Conservation (phyloP, 345 rosid genomes). For the Acer campestre region DNA sequence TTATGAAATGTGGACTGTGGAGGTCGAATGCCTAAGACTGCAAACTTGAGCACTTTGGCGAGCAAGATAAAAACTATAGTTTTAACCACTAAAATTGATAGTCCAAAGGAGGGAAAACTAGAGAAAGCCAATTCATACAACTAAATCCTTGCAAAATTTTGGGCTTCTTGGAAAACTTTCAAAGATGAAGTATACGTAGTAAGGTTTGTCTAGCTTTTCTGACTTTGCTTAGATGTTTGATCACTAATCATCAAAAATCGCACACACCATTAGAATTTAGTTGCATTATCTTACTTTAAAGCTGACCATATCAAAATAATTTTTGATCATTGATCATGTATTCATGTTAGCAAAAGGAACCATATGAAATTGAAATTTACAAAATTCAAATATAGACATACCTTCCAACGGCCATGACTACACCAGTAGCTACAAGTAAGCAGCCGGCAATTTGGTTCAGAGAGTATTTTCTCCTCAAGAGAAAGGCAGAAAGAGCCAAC, state of each 20-base stretch:
- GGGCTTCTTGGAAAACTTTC: neutral
- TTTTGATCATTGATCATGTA: neutral
- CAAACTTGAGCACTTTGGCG: neutral
- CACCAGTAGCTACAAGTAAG: conserved; percentile 79
- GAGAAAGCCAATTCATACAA: neutral
- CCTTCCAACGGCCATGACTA: conserved; percentile 81
- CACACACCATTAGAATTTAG: neutral
- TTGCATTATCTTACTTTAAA: neutral
- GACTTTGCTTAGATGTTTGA: neutral
- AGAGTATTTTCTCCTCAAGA: conserved; percentile 64
- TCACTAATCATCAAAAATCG: neutral
- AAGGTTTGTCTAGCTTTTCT: neutral
- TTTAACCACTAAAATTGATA: neutral
- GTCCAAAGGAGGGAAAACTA: neutral
- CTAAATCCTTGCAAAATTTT: neutral
- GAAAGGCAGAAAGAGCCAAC: conserved; percentile 60
- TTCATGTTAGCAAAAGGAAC: neutral
- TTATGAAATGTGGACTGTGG: too few species aligned
- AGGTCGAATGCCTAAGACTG: neutral
- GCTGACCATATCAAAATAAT: neutral
- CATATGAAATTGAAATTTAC: neutral
- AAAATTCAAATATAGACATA: conserved; percentile 20
- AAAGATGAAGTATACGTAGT: neutral
- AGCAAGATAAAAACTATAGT: neutral
- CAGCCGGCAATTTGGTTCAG: conserved; percentile 69